Conservation (phyloP, 2,329 filamentous ascomycete genomes). For the Chrysosporium queenslandicum region DNA sequence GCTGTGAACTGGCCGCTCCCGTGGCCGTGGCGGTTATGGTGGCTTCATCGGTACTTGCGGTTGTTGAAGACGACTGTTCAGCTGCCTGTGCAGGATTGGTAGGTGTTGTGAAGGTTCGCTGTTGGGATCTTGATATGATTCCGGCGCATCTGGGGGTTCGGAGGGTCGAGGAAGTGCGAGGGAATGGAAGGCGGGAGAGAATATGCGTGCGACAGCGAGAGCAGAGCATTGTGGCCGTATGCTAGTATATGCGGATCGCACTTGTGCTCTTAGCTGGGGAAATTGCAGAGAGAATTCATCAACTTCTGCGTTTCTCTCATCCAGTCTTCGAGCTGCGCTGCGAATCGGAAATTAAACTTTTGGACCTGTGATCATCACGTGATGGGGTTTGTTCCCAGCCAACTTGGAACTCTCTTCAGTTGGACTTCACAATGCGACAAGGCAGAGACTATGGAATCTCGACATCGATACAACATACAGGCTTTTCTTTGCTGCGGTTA, state of each 20-base stretch:
- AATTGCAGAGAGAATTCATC: conserved; percentile 9
- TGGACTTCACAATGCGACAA: no score
- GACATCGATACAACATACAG: no score
- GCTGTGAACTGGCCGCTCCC: conserved; percentile 9
- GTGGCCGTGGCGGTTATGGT: conserved; percentile 2
- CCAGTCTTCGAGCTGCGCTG: neutral
- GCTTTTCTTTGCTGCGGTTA: no score
- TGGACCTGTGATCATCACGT: neutral
- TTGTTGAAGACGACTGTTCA: conserved; percentile 12
- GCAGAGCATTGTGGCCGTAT: conserved; percentile 31
- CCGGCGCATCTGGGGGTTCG: conserved; percentile 24
- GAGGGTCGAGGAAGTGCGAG: conserved; percentile 24
- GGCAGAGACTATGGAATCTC: no score
- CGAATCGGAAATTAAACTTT: conserved; percentile 3
- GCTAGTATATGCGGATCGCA: neutral
- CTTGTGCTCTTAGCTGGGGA: neutral
- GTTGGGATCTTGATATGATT: conserved; percentile 16
- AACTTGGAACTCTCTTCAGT: no score
- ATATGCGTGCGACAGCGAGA: conserved; percentile 33
- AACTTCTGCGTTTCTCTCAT: conserved; percentile 3
- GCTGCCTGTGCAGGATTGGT: conserved; percentile 15
- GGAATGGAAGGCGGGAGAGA: conserved; percentile 30
- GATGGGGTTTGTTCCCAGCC: no score
- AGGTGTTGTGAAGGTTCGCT: conserved; percentile 26
- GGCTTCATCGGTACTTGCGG: conserved; percentile 12